Conservation (phyloP, 306 rosid species). For the Castanea sativa region DNA sequence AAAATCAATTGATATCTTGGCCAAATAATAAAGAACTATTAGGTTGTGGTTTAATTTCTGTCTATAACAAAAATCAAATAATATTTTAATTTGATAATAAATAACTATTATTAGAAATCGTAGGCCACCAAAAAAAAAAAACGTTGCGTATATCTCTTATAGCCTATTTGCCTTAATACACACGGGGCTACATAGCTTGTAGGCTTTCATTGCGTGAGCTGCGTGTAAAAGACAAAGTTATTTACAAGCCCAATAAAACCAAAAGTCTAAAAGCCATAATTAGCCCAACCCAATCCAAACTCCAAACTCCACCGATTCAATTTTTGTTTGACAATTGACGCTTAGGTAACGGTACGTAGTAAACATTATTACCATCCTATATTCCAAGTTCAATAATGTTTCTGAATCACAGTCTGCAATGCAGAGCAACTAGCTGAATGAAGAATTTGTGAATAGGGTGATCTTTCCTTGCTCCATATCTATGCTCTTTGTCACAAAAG, state of each 20-base stretch:
- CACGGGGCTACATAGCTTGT: not conserved
- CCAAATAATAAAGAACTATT: rapidly evolving
- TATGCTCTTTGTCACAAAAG: slow-evolving; percentile 15
- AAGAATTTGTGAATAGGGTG: not conserved
- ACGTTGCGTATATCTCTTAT: not conserved
- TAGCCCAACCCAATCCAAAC: not conserved
- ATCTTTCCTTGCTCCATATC: slow-evolving; percentile 6
- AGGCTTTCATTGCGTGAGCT: not conserved
- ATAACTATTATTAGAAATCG: too few species aligned
- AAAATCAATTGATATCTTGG: rapidly evolving
- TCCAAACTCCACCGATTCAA: too few species aligned
- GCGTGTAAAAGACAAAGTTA: not conserved
- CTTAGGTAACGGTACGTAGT: not conserved
- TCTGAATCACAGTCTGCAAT: not conserved
- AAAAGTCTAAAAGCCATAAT: not conserved
- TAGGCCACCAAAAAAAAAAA: too few species aligned
- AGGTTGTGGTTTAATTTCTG: too few species aligned
- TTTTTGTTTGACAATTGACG: not conserved
- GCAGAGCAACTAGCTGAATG: not conserved
- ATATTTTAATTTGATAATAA: too few species aligned
- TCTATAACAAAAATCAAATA: too few species aligned
- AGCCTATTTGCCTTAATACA: not conserved
- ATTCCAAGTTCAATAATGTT: not conserved
- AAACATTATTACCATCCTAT: not conserved
- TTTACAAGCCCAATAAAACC: not conserved